Conservation (phyloP, 1,139 yeast genomes). For the Nematodospora anomalae region DNA sequence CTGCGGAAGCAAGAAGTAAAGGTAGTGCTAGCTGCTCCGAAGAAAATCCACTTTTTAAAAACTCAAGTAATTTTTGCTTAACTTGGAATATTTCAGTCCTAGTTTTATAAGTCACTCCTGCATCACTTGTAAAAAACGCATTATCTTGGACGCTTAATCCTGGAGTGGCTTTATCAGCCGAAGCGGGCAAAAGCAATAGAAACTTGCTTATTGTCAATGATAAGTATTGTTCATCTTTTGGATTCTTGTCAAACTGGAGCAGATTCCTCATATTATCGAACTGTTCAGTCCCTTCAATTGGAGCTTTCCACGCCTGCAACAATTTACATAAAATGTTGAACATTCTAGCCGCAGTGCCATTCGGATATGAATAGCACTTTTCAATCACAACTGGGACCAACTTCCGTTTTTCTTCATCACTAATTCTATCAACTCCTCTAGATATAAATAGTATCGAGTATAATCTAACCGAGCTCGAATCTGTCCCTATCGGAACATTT, state of each 20-base stretch:
- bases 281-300: slow-evolving; percentile 47
- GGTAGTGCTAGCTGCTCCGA: slow-evolving; percentile 39
- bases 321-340: slow-evolving; percentile 62
- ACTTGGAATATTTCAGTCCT: slow-evolving; percentile 45
- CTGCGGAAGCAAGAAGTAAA: slow-evolving; percentile 65
- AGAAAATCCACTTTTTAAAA: slow-evolving; percentile 40
- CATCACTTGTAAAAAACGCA: slow-evolving; percentile 62
- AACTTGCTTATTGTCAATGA: slow-evolving; percentile 52
- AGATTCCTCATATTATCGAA: slow-evolving; percentile 34
- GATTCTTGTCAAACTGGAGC: slow-evolving; percentile 27
- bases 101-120: slow-evolving; percentile 59
- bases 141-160: slow-evolving; percentile 61
- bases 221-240: slow-evolving; percentile 44
- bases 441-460: slow-evolving; percentile 68
- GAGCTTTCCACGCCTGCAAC: slow-evolving; percentile 49
- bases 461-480: slow-evolving; percentile 55
- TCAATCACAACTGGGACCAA: slow-evolving; percentile 51
- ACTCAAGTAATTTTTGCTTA: slow-evolving; percentile 40
- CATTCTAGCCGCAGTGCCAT: slow-evolving; percentile 53
- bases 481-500: slow-evolving; percentile 38
- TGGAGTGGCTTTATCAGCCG: slow-evolving; percentile 33
- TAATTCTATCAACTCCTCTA: slow-evolving; percentile 59
- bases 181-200: slow-evolving; percentile 54
- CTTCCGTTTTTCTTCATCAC: slow-evolving; percentile 28
- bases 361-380: slow-evolving; percentile 41